These are phyloP conservation scores for Ophiognomonia clavigignenti-juglandacearum DNA, from an alignment of 2,329 filamentous ascomycete genomes.

Conservation along the genomic window DNA sequence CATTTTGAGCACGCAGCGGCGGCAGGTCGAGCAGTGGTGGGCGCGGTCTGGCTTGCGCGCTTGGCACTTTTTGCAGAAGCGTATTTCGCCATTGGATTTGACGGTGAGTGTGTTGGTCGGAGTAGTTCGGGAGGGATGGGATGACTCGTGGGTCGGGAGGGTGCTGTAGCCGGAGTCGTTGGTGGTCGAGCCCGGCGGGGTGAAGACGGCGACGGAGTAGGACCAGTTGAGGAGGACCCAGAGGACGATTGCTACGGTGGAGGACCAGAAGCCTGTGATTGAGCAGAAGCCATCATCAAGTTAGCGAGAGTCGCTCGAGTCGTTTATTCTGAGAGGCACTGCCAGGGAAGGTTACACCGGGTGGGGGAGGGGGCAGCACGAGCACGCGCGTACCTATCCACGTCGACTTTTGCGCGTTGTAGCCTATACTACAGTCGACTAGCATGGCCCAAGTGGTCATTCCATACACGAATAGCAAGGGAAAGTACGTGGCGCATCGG, in stretches of 20 bases:
- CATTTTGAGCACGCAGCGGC: constrained; percentile 96
- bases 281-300: constrained; percentile 16
- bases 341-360: neutral
- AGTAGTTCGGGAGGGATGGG: constrained; percentile 47
- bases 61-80: constrained; percentile 98
- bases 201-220: constrained; percentile 93
- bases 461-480: constrained; percentile 83
- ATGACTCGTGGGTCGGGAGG: constrained; percentile 66
- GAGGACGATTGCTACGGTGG: constrained; percentile 62
- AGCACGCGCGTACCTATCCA: constrained; percentile 51
- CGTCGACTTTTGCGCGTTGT: constrained; percentile 42
- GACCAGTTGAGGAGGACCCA: constrained; percentile 80
- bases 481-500: constrained; percentile 71
- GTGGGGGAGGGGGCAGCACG: neutral
- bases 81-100: constrained; percentile 79
- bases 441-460: constrained; percentile 93
- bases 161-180: constrained; percentile 69
- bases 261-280: constrained; percentile 46
- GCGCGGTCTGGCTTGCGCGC: constrained; percentile 90
- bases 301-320: too few relatives aligned
- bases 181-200: constrained; percentile 71
- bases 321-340: too few relatives aligned
- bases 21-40: constrained; percentile 94
- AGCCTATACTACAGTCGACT: constrained; percentile 73
- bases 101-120: constrained; percentile 89